A percentile compares a stretch with the other conserved stretches of the same genome.
Conservation (phyloP, 768 basidiomycete genomes). For the Hericium rajendrae region DNA sequence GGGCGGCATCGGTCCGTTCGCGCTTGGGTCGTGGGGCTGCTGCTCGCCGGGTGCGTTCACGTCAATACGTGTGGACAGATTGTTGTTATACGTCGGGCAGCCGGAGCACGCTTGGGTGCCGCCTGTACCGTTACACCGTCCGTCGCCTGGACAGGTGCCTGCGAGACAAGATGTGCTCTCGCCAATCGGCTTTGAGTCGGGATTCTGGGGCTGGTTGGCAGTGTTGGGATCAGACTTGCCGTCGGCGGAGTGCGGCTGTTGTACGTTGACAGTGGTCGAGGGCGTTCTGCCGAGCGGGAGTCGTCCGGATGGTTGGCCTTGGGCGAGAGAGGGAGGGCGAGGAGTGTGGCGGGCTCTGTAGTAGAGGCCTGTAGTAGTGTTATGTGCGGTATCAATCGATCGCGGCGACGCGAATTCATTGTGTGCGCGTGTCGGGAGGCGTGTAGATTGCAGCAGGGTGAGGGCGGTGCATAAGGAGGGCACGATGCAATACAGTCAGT, state of each 20-base stretch:
- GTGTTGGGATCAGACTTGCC: slow-evolving; percentile 9
- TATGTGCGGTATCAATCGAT: background rate
- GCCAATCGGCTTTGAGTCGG: slow-evolving; percentile 20
- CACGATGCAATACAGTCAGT: slow-evolving; percentile 7
- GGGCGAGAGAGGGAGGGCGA: slow-evolving; percentile 52
- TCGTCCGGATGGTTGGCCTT: slow-evolving; percentile 10
- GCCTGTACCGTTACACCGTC: slow-evolving; percentile 94
- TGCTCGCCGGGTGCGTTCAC: slow-evolving; percentile 20
- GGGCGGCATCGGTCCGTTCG: slow-evolving; percentile 14
- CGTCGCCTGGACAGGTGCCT: slow-evolving; percentile 97
- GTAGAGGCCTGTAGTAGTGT: slow-evolving; percentile 54
- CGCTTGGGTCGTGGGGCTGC: slow-evolving; percentile 15
- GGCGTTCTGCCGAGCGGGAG: slow-evolving; percentile 15
- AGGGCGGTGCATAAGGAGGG: slow-evolving; percentile 6
- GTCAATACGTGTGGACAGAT: slow-evolving; percentile 34
- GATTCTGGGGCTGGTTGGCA: slow-evolving; percentile 22
- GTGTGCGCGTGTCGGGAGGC: background rate
- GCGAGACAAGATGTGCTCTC: slow-evolving; percentile 11
- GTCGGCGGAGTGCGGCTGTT: background rate
- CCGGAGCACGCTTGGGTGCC: slow-evolving; percentile 89
- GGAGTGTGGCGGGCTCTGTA: slow-evolving; percentile 75
- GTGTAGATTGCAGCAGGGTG: slow-evolving; percentile 6
- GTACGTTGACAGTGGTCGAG: slow-evolving; percentile 20
- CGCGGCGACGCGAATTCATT: background rate
- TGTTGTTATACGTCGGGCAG: slow-evolving; percentile 96